Conservation (phyloP, 2,329 filamentous ascomycete species). For the Colletotrichum truncatum region DNA sequence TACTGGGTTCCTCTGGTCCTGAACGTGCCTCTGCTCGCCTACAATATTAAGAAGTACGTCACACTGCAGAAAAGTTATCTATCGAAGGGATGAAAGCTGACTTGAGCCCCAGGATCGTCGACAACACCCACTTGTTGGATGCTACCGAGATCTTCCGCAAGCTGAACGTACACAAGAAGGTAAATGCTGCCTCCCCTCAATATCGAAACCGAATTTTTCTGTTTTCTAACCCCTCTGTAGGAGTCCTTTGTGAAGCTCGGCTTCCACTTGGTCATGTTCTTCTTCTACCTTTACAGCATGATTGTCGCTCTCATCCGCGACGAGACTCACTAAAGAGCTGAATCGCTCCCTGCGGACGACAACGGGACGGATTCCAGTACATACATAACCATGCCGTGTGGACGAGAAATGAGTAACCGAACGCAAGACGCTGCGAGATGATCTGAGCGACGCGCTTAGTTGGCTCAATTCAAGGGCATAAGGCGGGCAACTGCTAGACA, state of each 20-base stretch:
- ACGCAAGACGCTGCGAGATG: not conserved
- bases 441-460: slow-evolving; percentile 11
- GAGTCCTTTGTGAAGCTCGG: slow-evolving; percentile 99
- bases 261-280: slow-evolving; percentile 99
- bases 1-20: slow-evolving; percentile 96
- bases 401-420: slow-evolving; percentile 2
- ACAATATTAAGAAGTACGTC: slow-evolving; percentile 97
- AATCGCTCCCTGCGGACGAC: slow-evolving; percentile 12
- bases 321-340: slow-evolving; percentile 76
- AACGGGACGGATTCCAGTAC: slow-evolving; percentile 30
- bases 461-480: slow-evolving; percentile 18
- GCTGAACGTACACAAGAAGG: slow-evolving; percentile 99
- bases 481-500: slow-evolving; percentile 24
- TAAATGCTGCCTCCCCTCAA: slow-evolving; percentile 44
- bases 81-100: slow-evolving; percentile 10
- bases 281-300: slow-evolving; percentile 99
- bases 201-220: accelerated
- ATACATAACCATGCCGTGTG: slow-evolving; percentile 20
- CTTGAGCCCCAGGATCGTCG: slow-evolving; percentile 77
- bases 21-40: slow-evolving; percentile 90
- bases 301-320: slow-evolving; percentile 96
- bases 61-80: not conserved
- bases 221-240: slow-evolving; percentile 54
- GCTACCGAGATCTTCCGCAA: slow-evolving; percentile 99
- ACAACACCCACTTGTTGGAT: slow-evolving; percentile 96